A percentile compares a stretch with the other conserved stretches of the same genome.
Conservation (phyloP, 495 filamentous ascomycete species). For the Talaromyces nanjingensis region DNA sequence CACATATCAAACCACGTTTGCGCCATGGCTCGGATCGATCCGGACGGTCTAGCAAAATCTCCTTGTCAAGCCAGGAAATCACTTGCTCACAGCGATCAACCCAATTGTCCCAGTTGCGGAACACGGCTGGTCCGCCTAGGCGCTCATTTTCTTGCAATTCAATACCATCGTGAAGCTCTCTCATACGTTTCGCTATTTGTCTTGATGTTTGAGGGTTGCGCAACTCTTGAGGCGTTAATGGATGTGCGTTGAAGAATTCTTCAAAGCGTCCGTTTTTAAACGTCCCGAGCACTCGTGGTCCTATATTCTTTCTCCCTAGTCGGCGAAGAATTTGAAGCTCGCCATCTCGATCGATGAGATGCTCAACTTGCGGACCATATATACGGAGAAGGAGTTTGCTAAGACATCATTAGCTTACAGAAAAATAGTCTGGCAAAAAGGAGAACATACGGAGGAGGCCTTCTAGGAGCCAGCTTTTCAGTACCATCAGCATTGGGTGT, state of each 20-base stretch:
- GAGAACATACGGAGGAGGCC: conserved; percentile 46
- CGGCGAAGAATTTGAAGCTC: conserved; percentile 83
- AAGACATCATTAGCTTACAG: not conserved
- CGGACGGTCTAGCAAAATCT: conserved; percentile 45
- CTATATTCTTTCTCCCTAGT: conserved; percentile 85
- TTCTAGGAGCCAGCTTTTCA: conserved; percentile 30
- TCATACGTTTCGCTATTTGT: conserved; percentile 97
- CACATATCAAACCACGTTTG: conserved; percentile 68
- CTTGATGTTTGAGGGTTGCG: conserved; percentile 74
- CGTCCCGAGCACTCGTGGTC: conserved; percentile 85
- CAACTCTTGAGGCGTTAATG: conserved; percentile 71
- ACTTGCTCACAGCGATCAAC: conserved; percentile 70
- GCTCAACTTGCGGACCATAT: conserved; percentile 92
- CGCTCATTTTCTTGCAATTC: conserved; percentile 74
- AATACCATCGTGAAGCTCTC: conserved; percentile 91
- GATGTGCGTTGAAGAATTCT: conserved; percentile 76
- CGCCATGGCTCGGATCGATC: conserved; percentile 50
- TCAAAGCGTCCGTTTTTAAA: conserved; percentile 97
- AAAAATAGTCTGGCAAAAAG: not conserved
- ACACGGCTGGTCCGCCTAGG: conserved; percentile 71
- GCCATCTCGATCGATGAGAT: conserved; percentile 87
- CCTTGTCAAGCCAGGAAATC: conserved; percentile 66
- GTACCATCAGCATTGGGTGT: conserved; percentile 29
- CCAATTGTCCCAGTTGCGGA: conserved; percentile 96
- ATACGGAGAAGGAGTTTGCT: conserved; percentile 85